phyloP scores from a whole-genome alignment of 2,329 filamentous ascomycete genomes.

The Monosporascus sp. region DNA sequence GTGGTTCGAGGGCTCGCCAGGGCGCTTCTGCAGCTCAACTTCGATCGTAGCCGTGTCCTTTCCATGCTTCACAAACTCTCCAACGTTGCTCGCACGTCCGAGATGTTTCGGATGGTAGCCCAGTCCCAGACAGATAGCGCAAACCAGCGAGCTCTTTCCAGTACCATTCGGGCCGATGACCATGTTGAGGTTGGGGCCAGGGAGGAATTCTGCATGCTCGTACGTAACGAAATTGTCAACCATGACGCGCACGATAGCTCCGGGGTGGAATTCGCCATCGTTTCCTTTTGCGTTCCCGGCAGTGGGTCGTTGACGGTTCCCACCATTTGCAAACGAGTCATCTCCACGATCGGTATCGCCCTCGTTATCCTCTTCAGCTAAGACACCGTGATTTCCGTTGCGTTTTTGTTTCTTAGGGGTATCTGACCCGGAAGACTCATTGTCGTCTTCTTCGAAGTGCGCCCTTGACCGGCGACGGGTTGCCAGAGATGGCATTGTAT shows the following conservation, averaged over 20 bases:
- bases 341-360: not conserved
- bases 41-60: constrained; percentile 74
- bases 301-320: not conserved
- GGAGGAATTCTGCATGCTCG: constrained; percentile 82
- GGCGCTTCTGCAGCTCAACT: constrained; percentile 74
- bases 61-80: constrained; percentile 92
- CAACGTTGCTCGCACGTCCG: constrained; percentile 76
- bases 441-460: constrained; percentile 34
- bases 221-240: constrained; percentile 93
- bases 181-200: constrained; percentile 94
- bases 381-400: constrained; percentile 2
- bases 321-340: not conserved
- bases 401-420: constrained; percentile 19
- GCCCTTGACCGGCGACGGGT: constrained; percentile 40
- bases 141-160: constrained; percentile 94
- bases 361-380: constrained; percentile 11
- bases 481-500: constrained; percentile 23
- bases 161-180: constrained; percentile 98
- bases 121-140: constrained; percentile 88
- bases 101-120: constrained; percentile 79
- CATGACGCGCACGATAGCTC: constrained; percentile 82
- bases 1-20: constrained; percentile 58
- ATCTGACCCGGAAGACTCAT: constrained; percentile 24
- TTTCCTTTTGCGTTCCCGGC: not conserved
- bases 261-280: constrained; percentile 53